Percentiles rank a stretch among this genome's conserved stretches.
Conservation (phyloP, 1,139 yeast genomes). For the Diutina pseudorugosa region DNA sequence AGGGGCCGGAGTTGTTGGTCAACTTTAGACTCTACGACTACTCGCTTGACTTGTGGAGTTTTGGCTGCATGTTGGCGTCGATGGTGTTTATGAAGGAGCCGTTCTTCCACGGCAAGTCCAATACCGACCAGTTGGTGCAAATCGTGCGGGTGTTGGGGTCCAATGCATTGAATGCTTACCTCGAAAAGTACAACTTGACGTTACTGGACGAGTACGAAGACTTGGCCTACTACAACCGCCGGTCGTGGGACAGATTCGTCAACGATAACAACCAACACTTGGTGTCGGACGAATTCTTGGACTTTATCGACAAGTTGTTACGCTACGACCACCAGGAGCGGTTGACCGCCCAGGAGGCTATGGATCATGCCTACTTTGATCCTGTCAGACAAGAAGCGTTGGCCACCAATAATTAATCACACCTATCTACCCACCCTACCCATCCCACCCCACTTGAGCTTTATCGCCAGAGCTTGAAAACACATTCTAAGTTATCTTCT, state of each 20-base stretch:
- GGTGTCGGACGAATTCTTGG: constrained; percentile 60
- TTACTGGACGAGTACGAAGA: constrained; percentile 65
- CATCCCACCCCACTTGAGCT: no score
- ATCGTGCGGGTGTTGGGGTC: constrained; percentile 92
- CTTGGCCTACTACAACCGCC: constrained; percentile 43
- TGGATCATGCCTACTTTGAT: constrained; percentile 43
- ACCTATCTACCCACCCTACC: no score
- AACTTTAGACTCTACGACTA: constrained; percentile 90
- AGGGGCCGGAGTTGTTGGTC: constrained; percentile 95
- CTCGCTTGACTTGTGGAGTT: constrained; percentile 91
- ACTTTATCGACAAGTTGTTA: constrained; percentile 70
- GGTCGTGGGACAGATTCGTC: constrained; percentile 81
- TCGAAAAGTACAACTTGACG: constrained; percentile 63
- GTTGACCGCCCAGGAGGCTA: constrained; percentile 88
- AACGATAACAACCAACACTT: constrained; percentile 63
- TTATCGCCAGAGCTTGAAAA: not conserved
- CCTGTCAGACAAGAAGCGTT: not conserved
- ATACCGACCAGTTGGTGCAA: constrained; percentile 91
- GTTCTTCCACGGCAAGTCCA: constrained; percentile 92
- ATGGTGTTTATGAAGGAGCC: constrained; percentile 95
- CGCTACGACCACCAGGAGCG: constrained; percentile 93
- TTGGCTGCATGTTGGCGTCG: constrained; percentile 97
- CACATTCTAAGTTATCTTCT: not conserved
- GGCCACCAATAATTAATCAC: not conserved
- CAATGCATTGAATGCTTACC: constrained; percentile 62